A percentile compares a stretch with the other conserved stretches of the same genome.
Conservation (phyloP, 2,329 filamentous ascomycete genomes). For the Arachnomyces sp. region DNA sequence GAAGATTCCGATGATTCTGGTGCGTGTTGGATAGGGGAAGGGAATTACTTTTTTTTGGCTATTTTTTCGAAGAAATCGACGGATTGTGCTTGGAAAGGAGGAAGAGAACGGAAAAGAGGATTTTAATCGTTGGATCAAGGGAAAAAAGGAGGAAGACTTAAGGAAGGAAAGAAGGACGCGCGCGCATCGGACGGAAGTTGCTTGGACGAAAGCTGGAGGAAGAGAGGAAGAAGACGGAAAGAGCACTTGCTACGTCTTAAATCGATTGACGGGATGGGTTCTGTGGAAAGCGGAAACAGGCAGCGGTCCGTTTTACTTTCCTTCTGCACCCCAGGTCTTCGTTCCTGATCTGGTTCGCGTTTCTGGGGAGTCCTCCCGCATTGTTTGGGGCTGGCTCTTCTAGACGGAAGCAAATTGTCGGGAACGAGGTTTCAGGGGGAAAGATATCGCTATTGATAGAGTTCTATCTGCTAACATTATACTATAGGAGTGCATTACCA, state of each 20-base stretch:
- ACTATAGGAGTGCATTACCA: constrained; percentile 34
- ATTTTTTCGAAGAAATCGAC: too few relatives aligned
- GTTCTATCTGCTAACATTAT: not conserved
- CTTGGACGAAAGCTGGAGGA: constrained; percentile 6
- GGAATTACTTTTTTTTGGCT: too few relatives aligned
- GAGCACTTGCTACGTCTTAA: not conserved
- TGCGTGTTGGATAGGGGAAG: too few relatives aligned
- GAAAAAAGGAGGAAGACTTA: constrained; percentile 1
- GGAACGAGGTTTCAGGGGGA: not conserved
- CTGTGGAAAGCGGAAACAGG: constrained; percentile 29
- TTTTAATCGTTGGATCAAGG: too few relatives aligned
- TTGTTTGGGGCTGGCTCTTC: constrained; percentile 1
- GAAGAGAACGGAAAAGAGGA: too few relatives aligned
- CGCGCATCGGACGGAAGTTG: not conserved
- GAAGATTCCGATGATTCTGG: too few relatives aligned
- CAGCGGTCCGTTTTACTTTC: constrained; percentile 25
- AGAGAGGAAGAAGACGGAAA: constrained; percentile 9
- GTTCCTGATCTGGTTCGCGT: too few relatives aligned
- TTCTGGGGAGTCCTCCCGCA: too few relatives aligned
- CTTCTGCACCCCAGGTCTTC: constrained; percentile 1
- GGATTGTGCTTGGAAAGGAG: too few relatives aligned
- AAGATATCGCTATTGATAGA: constrained; percentile 16
- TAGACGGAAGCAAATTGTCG: constrained; percentile 1
- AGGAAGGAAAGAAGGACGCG: too few relatives aligned
- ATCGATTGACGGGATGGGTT: constrained; percentile 27